These are phyloP conservation scores for Diplogelasinospora grovesii DNA, from an alignment of 495 filamentous ascomycete genomes.

Conservation along the genomic window DNA sequence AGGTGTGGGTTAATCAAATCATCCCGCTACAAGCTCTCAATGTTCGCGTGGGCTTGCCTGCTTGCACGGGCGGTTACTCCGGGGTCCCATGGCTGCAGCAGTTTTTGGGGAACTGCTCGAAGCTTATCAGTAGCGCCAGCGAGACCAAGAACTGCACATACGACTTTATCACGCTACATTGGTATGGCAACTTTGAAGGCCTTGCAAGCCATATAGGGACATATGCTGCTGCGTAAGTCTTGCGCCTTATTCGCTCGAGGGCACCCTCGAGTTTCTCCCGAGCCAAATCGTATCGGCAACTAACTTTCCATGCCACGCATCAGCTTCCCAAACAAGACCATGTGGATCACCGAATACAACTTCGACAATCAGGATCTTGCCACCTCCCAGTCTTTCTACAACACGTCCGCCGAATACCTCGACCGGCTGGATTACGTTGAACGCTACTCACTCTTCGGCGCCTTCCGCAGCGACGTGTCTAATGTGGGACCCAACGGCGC, in stretches of 20 bases:
- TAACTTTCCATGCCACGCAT: constrained; percentile 1
- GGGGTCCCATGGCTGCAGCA: constrained; percentile 59
- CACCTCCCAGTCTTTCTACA: constrained; percentile 58
- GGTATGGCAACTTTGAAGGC: constrained; percentile 71
- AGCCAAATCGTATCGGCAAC: neutral
- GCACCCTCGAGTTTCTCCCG: neutral
- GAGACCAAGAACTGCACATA: constrained; percentile 49
- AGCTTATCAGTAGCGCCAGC: constrained; percentile 28
- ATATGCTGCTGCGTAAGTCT: constrained; percentile 42
- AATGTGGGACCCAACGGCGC: constrained; percentile 65
- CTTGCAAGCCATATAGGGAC: constrained; percentile 63
- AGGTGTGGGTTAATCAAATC: constrained; percentile 59
- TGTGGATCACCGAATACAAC: constrained; percentile 74
- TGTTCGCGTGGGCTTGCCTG: constrained; percentile 52
- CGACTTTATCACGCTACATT: constrained; percentile 71
- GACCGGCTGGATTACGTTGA: constrained; percentile 54
- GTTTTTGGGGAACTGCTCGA: constrained; percentile 51
- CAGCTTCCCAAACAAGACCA: constrained; percentile 50
- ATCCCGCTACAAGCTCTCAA: constrained; percentile 54
- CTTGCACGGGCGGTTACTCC: constrained; percentile 45
- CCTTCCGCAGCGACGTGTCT: constrained; percentile 57
- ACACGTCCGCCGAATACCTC: constrained; percentile 54
- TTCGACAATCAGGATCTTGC: constrained; percentile 41
- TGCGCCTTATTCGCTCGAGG: neutral
- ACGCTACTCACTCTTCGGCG: constrained; percentile 67